Conservation (phyloP, 129 eudicot species). For the Glebionis coronaria region DNA sequence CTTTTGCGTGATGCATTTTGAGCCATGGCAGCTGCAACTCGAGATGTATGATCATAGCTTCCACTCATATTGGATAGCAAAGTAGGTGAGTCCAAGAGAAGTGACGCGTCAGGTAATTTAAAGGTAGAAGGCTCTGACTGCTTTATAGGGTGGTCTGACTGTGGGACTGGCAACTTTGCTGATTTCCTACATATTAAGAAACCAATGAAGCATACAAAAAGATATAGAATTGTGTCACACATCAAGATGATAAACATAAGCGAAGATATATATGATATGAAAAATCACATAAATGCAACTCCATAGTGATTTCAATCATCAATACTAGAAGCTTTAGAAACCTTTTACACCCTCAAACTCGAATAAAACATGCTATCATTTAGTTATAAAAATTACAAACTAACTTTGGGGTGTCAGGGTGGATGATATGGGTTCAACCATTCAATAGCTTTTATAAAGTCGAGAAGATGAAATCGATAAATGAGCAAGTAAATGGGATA, state of each 20-base stretch:
- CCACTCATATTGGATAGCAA: slow-evolving; percentile 36
- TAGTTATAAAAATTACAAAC: too few species aligned
- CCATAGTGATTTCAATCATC: too few species aligned
- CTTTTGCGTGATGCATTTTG: slow-evolving; percentile 80
- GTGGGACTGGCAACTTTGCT: slow-evolving; percentile 30
- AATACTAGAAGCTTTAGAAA: too few species aligned
- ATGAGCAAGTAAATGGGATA: too few species aligned
- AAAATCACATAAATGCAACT: background rate
- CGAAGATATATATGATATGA: too few species aligned
- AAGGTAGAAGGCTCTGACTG: slow-evolving; percentile 34
- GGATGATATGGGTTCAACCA: too few species aligned
- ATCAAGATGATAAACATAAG: too few species aligned
- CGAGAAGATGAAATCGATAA: too few species aligned
- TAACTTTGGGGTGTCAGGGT: too few species aligned
- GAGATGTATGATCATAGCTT: slow-evolving; percentile 67
- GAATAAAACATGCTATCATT: too few species aligned
- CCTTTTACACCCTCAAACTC: too few species aligned
- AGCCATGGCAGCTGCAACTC: slow-evolving; percentile 91
- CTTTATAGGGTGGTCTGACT: slow-evolving; percentile 19
- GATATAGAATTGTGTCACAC: background rate
- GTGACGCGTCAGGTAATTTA: slow-evolving; percentile 76
- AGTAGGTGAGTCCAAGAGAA: slow-evolving; percentile 60
- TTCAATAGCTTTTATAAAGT: too few species aligned
- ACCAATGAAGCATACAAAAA: slow-evolving; percentile 12
- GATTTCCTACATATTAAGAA: slow-evolving; percentile 30